Base-by-base conservation (phyloP, 2,329 filamentous ascomycete genomes). In the Trichoderma arundinaceum region DNA sequence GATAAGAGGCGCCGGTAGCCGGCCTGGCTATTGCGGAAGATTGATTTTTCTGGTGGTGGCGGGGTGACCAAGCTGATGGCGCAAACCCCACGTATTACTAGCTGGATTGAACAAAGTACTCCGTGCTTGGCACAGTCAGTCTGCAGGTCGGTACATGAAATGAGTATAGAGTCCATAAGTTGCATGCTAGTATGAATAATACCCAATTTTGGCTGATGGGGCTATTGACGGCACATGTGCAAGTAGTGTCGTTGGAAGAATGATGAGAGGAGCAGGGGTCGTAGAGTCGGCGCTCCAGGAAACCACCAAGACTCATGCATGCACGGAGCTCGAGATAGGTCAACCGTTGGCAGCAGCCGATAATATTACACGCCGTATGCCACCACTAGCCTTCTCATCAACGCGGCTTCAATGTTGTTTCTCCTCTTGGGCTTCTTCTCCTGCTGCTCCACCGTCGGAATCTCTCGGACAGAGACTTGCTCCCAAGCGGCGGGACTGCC, bases 1-100 rank as follows among this genome's bases (percentile, higher is more conserved):
- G 51, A 57, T 57, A 49, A 52, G 58, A 62, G 48, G 58, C 58
- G 58, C 58, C 58, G 58, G 58, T 51, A 51, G 44, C 46, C 46
- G 58, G 58, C 28, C 46, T n/a, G 46, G 35, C n/a, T 28, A 28
- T 28, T 28, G 22, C 22, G 22, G 22, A 28, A 28, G 46, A 51
- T 12, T 51, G 33, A 41, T 33, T 62, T 62, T 62, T 52, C 7
- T 43, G 38, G 46, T 41, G 58, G 44, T 60, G 57, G 57, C 46
- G 57, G 57, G 44, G 57, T 49, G 57, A 49, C 19, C 44, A 22
- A 15, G 49, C 13, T 38, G 56, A 33, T 59, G 56, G 57, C 57
- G 35, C 48, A 19, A 61, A 39, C 58, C 35, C 58, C 39, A 58
- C 33, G 58, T 52, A 28, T 28, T 28, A 28, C 22, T 28, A 28